Evolutionary conservation across 2,329 filamentous ascomycete genomes (phyloP).

Genomic region (Paracoccidioides lutzii): DNA sequence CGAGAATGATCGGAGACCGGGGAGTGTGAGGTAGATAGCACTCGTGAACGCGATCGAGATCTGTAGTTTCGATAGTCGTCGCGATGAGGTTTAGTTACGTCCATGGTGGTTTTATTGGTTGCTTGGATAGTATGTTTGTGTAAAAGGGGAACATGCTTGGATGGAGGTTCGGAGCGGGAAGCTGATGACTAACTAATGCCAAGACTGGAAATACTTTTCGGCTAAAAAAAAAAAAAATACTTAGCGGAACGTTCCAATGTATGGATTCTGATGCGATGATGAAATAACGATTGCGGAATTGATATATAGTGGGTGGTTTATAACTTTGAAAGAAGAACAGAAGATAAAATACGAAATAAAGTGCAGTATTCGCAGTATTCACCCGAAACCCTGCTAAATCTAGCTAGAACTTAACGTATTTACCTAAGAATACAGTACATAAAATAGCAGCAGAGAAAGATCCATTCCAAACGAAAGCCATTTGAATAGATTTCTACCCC

Average conservation of each 20-base stretch:
- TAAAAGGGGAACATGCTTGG: not conserved
- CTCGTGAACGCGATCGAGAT: constrained; percentile 9
- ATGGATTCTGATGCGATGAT: no score
- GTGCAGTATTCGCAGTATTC: not conserved
- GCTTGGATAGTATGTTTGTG: not conserved
- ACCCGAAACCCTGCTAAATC: not conserved
- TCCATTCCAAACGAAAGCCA: not conserved
- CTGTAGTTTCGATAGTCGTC: not conserved
- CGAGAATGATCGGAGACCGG: constrained; percentile 12
- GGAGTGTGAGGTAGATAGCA: constrained; percentile 28
- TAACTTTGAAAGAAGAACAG: not conserved
- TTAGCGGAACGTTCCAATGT: not conserved
- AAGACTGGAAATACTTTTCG: not conserved
- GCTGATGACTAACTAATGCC: not conserved
- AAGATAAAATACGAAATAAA: not conserved
- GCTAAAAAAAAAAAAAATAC: not conserved
- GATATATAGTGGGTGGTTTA: not conserved
- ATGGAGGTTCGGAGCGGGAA: not conserved
- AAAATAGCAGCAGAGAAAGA: not conserved
- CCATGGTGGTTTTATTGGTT: not conserved
- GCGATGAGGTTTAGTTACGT: not conserved
- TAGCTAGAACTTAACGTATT: not conserved
- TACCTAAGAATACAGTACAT: not conserved
- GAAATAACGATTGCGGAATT: not conserved
- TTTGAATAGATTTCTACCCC: not conserved